Conservation (phyloP, 345 rosid species). For the Citrus glauca region DNA sequence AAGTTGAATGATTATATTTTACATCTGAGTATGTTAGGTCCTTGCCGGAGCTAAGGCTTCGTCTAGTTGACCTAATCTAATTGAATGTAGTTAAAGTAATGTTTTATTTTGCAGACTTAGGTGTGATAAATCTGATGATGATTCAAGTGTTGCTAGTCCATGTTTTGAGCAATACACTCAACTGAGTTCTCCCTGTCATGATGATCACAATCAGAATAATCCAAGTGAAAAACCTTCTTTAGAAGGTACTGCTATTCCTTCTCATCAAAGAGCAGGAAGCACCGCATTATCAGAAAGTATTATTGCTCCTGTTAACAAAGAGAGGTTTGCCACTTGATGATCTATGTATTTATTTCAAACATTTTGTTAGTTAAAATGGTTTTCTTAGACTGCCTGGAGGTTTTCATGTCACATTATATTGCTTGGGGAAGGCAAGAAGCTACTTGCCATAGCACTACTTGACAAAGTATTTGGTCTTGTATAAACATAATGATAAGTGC, state of each 20-base stretch:
- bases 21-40: neutral
- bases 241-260: constrained; percentile 30
- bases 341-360: constrained; percentile 1
- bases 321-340: constrained; percentile 52
- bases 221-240: constrained; percentile 33
- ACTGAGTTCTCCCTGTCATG: constrained; percentile 36
- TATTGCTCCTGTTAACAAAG: constrained; percentile 37
- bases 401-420: neutral
- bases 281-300: constrained; percentile 31
- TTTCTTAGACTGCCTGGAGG: neutral
- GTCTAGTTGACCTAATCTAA: constrained; percentile 10
- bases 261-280: constrained; percentile 42
- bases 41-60: constrained; percentile 12
- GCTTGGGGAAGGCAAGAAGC: neutral
- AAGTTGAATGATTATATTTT: neutral
- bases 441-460: neutral
- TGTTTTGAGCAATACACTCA: constrained; percentile 29
- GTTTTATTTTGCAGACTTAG: constrained; percentile 31
- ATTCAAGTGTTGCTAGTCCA: constrained; percentile 54
- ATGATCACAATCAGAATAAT: constrained; percentile 35
- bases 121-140: constrained; percentile 70
- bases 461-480: neutral
- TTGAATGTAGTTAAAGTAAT: constrained; percentile 7
- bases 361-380: neutral
- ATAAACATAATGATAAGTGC: neutral